phyloP scores from a whole-genome alignment of 192 early-diverging fungal species.

The Coemansia reversa region DNA sequence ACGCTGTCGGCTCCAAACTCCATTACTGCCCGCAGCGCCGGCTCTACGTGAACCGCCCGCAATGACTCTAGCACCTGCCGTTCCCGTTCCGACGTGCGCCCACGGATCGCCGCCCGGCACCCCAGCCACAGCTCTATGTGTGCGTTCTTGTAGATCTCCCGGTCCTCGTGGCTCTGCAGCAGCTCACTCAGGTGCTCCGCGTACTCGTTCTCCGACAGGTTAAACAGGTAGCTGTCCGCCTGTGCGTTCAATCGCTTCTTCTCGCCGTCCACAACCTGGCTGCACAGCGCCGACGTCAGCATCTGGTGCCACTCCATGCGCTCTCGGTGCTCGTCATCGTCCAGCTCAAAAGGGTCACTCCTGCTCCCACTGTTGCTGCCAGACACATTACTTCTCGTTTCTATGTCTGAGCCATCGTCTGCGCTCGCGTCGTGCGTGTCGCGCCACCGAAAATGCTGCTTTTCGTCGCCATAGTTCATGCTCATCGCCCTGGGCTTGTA shows the following conservation, averaged over 20 bases:
- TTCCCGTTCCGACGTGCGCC: constrained; percentile 64
- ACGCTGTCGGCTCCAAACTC: constrained; percentile 59
- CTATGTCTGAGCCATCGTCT: neutral
- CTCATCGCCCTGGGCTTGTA: neutral
- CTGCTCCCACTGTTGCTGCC: neutral
- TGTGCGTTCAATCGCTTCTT: constrained; percentile 63
- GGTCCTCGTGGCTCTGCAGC: constrained; percentile 36
- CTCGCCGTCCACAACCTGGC: constrained; percentile 83
- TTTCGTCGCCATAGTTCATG: neutral
- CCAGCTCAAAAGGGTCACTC: constrained; percentile 12
- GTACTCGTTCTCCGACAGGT: constrained; percentile 31
- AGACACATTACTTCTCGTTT: neutral
- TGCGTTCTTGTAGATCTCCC: constrained; percentile 50
- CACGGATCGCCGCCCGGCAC: constrained; percentile 64
- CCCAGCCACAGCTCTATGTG: constrained; percentile 72
- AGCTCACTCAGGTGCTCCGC: constrained; percentile 27
- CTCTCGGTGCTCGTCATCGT: constrained; percentile 59
- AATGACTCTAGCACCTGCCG: constrained; percentile 64
- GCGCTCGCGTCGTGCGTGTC: neutral
- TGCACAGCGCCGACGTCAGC: constrained; percentile 75
- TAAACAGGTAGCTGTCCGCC: constrained; percentile 23
- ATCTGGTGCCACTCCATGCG: constrained; percentile 84
- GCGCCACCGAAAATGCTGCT: too few relatives aligned
- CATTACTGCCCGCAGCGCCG: constrained; percentile 58
- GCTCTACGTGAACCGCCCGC: constrained; percentile 45